Base-by-base conservation (phyloP, 805 yeast genomes). In the Ogataea naganishii region DNA sequence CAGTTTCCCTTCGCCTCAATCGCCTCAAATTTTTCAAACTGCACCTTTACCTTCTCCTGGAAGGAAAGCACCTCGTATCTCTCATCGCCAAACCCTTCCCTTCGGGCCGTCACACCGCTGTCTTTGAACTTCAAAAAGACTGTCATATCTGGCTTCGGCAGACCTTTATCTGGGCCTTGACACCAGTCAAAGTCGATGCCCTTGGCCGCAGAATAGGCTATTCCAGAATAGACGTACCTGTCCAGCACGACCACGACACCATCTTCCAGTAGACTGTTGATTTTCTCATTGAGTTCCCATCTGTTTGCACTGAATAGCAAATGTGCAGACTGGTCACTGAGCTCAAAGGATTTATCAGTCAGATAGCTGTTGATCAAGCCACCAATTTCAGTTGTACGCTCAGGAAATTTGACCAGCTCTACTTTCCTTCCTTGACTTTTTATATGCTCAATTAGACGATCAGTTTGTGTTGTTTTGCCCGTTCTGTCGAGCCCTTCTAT, bases 401-500 rank as follows among this genome's bases (percentile, higher is more conserved):
- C 89, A 10, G 98, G 98, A 41, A 92, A 88, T 51, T 85, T 88
- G 37, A 81, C 46, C 20, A 81, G 54, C 32, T 62, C 60, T 4
- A 66, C 66, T 5, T 57, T 46, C 2, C 62, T 61, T 2, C 53
- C 52, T 1, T 37, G 27, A 4, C 44, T 36, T 12, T 44, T 24
- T 16, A 53, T 29, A 5, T 41, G 43, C 1, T 56, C 46, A 1
- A 59, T 43, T 7, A 80, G 42, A 3, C 47, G 40, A 3, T 53
- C 47, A 6, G 80, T 68, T 49, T 92, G 98, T 0, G 96, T 86
- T 3, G 95, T 73, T 47, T 92, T 92, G 0, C 99, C 99, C 0
- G 96, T 80, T 29, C 99, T 60, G 47, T 92, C 99, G 1, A 92
- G 69, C 0, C 99, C 99, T 54, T 92, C 99, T 3, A 92, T 65